Evolutionary conservation across 1,139 yeast genomes (phyloP).

Genomic region (Diutina siamensis): DNA sequence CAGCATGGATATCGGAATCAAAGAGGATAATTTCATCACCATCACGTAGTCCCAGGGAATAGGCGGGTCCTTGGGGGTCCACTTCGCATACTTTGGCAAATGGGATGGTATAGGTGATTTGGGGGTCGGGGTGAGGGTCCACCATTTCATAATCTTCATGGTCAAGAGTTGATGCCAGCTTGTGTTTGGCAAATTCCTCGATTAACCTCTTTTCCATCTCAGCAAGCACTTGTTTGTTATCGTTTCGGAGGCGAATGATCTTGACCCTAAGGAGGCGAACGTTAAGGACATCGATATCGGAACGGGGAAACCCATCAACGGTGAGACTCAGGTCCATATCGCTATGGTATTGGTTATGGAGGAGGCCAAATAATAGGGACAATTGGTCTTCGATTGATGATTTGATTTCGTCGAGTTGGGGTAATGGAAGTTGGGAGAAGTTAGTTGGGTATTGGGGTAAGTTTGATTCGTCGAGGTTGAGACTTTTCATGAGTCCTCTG

Average conservation of each 20-base stretch:
- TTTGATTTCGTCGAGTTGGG: neutral
- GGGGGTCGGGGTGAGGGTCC: neutral
- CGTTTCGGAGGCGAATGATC: conserved; percentile 61
- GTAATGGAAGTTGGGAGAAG: neutral
- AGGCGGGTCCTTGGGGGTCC: conserved; percentile 36
- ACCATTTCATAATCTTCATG: neutral
- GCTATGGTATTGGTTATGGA: neutral
- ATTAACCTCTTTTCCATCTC: conserved; percentile 35
- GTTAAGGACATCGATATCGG: conserved; percentile 71
- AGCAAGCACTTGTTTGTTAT: conserved; percentile 40
- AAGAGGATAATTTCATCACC: conserved; percentile 43
- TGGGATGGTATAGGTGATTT: conserved; percentile 18
- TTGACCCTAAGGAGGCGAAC: conserved; percentile 50
- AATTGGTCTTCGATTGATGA: neutral
- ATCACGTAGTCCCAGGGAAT: conserved; percentile 24
- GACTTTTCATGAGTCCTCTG: conserved; percentile 5
- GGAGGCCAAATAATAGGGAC: neutral
- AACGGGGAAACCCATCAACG: conserved; percentile 73
- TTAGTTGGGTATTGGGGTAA: conserved; percentile 1
- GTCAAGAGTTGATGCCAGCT: neutral
- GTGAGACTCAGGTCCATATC: neutral
- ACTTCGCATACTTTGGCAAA: conserved; percentile 48
- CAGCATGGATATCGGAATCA: conserved; percentile 38
- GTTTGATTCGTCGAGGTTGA: conserved; percentile 1
- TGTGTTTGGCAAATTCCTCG: conserved; percentile 22